phyloP scores from a whole-genome alignment of 306 rosid genomes.

The Dryas alaskensis region DNA sequence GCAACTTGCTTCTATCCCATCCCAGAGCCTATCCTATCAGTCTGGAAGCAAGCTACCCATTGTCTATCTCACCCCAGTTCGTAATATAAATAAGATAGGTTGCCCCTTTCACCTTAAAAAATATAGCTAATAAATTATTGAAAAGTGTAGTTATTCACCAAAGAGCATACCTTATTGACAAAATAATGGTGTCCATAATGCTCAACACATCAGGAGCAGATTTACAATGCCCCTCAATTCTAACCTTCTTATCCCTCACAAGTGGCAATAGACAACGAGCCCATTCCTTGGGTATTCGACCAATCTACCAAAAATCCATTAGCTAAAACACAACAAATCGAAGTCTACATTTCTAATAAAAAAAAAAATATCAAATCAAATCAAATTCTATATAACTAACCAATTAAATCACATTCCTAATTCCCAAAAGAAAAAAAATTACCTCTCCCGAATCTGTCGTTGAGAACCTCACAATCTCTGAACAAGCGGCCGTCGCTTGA shows the following conservation, averaged over 20 bases:
- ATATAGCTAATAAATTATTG: neutral
- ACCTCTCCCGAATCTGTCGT: conserved; percentile 76
- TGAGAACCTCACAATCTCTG: conserved; percentile 86
- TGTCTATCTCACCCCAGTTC: too few species aligned
- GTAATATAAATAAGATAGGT: too few species aligned
- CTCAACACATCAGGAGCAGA: conserved; percentile 62
- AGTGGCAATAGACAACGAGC: conserved; percentile 85
- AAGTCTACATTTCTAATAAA: neutral
- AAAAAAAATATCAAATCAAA: neutral
- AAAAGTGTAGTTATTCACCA: neutral
- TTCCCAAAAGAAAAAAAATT: neutral
- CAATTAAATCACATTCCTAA: neutral
- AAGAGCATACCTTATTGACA: conserved; percentile 64
- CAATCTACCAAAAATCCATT: conserved; percentile 55
- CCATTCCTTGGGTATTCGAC: conserved; percentile 97
- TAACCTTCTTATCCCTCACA: conserved; percentile 70
- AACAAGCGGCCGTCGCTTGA: conserved; percentile 43
- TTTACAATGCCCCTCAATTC: conserved; percentile 68
- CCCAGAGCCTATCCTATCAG: too few species aligned
- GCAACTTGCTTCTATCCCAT: too few species aligned
- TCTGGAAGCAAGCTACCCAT: too few species aligned
- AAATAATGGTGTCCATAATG: conserved; percentile 71
- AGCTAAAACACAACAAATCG: conserved; percentile 21
- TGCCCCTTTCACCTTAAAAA: too few species aligned
- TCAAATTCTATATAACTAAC: conserved; percentile 1